Base-by-base conservation (phyloP, 345 rosid genomes). In the Salix exigua region DNA sequence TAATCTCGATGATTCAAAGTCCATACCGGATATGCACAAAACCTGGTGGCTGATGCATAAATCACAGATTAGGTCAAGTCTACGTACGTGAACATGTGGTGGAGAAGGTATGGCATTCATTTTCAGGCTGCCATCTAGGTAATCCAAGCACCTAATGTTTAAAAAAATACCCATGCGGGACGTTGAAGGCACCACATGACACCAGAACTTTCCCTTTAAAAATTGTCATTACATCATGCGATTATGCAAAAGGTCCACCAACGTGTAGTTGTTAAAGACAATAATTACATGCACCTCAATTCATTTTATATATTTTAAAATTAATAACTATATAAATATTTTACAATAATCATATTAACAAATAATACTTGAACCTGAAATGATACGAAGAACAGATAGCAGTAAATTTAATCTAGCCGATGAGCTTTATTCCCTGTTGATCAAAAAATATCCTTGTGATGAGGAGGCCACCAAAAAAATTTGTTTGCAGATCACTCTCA, bases 221-320 rank as follows among this genome's bases (percentile, higher is more conserved):
- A 7, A 7, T 21, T 53, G 60, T 2, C 60, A 7, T 21, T 7
- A 7, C 28, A 10, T 4, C 62, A 23, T 58, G 1, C 23, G 21
- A 53, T 53, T 21, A 53, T 53, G 62, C 61, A 51, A 19, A 5
- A 51, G n/a, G n/a, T 0, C 7, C 58, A 19, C 23, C 13, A 33
- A 33, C 37, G 37, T 33, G 37, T 33, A 1, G 37, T 33, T 33
- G 37, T 5, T 5, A 33, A 5, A 33, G 37, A 6, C 37, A 33
- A 5, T 33, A 33, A 33, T 33, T 33, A 0, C 0, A 4, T 30
- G 0, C 0, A 30, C 0, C 31, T 31, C 5, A 31, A 31, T 0
- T 31, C 4, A 31, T 31, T 31, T 31, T 31, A 4, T 0, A 31
- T 0, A 31, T 31, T 0, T 0, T 31, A 4, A 31, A 31, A 31